Conservation (phyloP, 106 monocot species). For the Amphibolis antarctica region DNA sequence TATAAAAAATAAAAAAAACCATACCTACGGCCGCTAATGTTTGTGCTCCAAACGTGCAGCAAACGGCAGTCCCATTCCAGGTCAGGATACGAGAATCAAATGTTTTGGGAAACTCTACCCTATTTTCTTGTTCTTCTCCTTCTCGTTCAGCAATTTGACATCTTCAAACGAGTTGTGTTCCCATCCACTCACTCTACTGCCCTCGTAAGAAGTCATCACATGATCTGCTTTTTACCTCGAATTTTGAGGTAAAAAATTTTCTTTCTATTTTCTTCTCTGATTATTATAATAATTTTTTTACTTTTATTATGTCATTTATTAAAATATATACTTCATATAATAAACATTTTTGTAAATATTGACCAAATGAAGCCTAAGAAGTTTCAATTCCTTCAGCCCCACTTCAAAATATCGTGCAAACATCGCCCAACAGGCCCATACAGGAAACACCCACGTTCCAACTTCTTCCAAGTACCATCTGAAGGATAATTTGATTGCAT, state of each 20-base stretch:
- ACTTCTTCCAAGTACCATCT: no score
- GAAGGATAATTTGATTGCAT: no score
- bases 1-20: slow-evolving; percentile 86
- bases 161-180: slow-evolving; percentile 93
- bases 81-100: slow-evolving; percentile 68
- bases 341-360: no score
- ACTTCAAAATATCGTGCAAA: slow-evolving; percentile 96
- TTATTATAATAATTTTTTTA: no score
- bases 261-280: no score
- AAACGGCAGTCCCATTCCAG: slow-evolving; percentile 86
- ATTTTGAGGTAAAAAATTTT: no score
- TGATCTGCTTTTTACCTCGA: no score
- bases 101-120: slow-evolving; percentile 29
- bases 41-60: slow-evolving; percentile 80
- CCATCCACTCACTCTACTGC: no score
- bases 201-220: no score
- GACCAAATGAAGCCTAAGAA: slow-evolving; percentile 52
- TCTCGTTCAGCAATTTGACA: slow-evolving; percentile 57
- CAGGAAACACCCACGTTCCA: no score
- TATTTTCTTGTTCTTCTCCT: slow-evolving; percentile 59
- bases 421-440: slow-evolving; percentile 99
- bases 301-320: no score
- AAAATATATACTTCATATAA: no score
- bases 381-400: slow-evolving; percentile 76
- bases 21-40: slow-evolving; percentile 90